Evolutionary conservation across 345 rosid genomes (phyloP).

Genomic region (Moringa oleifera): DNA sequence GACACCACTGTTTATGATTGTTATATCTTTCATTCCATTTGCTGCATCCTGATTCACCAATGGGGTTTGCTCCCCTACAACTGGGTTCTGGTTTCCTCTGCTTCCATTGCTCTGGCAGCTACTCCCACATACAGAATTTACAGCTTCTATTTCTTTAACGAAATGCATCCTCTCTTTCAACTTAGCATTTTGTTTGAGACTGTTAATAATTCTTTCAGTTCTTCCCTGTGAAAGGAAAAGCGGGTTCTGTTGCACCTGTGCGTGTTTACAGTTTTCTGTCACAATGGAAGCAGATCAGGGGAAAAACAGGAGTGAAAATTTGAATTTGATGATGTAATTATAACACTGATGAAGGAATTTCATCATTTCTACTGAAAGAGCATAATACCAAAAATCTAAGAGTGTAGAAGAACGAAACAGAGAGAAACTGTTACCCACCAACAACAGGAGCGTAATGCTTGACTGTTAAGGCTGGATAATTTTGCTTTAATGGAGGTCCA

Average conservation of each 20-base stretch:
- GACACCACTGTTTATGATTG: conserved; percentile 6
- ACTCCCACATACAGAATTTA: conserved; percentile 8
- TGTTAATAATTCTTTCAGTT: conserved; percentile 40
- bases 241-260: conserved; percentile 19
- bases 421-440: conserved; percentile 24
- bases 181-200: conserved; percentile 31
- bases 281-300: neutral
- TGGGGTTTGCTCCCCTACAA: conserved; percentile 26
- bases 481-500: conserved; percentile 20
- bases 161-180: conserved; percentile 14
- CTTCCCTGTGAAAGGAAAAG: conserved; percentile 39
- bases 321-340: neutral
- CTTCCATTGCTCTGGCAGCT: conserved; percentile 15
- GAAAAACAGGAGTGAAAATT: too few relatives aligned
- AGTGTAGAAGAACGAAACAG: neutral
- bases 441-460: conserved; percentile 21
- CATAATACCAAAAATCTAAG: neutral
- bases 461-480: conserved; percentile 23
- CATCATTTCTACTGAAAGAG: neutral
- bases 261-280: conserved; percentile 31
- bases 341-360: neutral
- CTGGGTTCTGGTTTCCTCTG: conserved; percentile 17
- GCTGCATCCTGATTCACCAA: conserved; percentile 14
- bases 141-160: conserved; percentile 21
- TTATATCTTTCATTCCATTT: conserved; percentile 11